Base-by-base conservation (phyloP, 176 grass and related monocot genomes). In the Eremochloa ophiuroides region DNA sequence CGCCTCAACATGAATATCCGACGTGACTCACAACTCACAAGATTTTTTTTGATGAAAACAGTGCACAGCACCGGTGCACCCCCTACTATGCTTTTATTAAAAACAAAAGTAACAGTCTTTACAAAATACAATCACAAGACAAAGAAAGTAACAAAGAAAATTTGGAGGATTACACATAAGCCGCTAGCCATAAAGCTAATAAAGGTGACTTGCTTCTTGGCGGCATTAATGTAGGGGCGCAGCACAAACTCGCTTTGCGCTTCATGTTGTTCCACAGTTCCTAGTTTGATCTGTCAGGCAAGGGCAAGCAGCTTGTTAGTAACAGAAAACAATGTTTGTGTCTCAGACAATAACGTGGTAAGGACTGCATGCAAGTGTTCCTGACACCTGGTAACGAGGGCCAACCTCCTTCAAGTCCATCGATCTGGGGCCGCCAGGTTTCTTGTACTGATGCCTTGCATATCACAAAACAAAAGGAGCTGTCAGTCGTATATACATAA, bases 191-290 rank as follows among this genome's bases (percentile, higher is more conserved):
- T n/a, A n/a, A n/a, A n/a, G n/a, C n/a, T n/a, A n/a, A n/a, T n/a
- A n/a, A n/a, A n/a, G n/a, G n/a, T n/a, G n/a, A n/a, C n/a, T 66
- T 81, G 88, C 75, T 95, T 98, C 82, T 93, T 98, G 7, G 90
- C 76, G 1, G 93, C 85, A 33, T 93, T 98, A 35, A 93, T 87
- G 73, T 91, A 95, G 0, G 91, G 93, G 50, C 84, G 77, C 25
- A 88, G 81, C 22, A 88, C 85, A 81, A 43, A 98, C 73, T 98
- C 93, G 2, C 77, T 86, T 2, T 80, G 79, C 6, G 88, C 96
- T 88, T 98, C 93, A 0, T 9, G 81, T 87, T 95, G 93, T 46
- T 98, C 93, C 9, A 98, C 40, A 0, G 91, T 93, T 37, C 93
- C 88, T 30, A 74, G 76, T 46, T 89, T 95, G 79, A 95, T 89